Evolutionary conservation across 495 filamentous ascomycete species (phyloP).

Genomic region (Aspergillus hancockii): DNA sequence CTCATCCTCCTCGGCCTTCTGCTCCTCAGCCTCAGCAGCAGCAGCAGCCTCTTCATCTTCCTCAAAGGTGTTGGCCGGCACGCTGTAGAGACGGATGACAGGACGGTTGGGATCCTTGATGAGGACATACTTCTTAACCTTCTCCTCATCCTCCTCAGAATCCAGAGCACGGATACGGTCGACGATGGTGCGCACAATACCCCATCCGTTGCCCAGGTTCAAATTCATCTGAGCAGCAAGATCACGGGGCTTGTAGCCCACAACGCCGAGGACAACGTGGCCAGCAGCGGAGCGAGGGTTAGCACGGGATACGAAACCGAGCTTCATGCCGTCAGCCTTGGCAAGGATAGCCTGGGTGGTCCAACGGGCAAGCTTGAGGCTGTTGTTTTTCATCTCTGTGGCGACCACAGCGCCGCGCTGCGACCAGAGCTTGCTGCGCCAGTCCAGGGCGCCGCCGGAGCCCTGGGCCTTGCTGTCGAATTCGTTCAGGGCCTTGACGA

Average conservation of each 20-base stretch:
- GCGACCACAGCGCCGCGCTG: constrained; percentile 96
- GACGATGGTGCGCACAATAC: constrained; percentile 94
- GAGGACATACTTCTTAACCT: constrained; percentile 63
- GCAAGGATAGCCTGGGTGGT: constrained; percentile 93
- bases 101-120: constrained; percentile 94
- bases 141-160: constrained; percentile 73
- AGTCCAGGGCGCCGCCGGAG: constrained; percentile 90
- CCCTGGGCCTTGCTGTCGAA: constrained; percentile 98
- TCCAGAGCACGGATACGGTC: constrained; percentile 69
- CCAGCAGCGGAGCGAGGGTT: constrained; percentile 86
- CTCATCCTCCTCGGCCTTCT: constrained; percentile 34
- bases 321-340: constrained; percentile 95
- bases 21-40: constrained; percentile 40
- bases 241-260: constrained; percentile 95
- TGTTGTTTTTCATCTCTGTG: constrained; percentile 99
- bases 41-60: constrained; percentile 62
- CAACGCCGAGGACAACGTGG: constrained; percentile 92
- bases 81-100: constrained; percentile 87
- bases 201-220: constrained; percentile 95
- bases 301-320: constrained; percentile 94
- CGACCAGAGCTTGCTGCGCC: constrained; percentile 87
- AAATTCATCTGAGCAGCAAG: constrained; percentile 98
- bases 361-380: constrained; percentile 95
- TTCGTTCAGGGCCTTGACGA: constrained; percentile 96
- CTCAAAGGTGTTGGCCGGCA: constrained; percentile 85